Conservation (phyloP, 139 green algal species). For the Chlorella sp. region DNA sequence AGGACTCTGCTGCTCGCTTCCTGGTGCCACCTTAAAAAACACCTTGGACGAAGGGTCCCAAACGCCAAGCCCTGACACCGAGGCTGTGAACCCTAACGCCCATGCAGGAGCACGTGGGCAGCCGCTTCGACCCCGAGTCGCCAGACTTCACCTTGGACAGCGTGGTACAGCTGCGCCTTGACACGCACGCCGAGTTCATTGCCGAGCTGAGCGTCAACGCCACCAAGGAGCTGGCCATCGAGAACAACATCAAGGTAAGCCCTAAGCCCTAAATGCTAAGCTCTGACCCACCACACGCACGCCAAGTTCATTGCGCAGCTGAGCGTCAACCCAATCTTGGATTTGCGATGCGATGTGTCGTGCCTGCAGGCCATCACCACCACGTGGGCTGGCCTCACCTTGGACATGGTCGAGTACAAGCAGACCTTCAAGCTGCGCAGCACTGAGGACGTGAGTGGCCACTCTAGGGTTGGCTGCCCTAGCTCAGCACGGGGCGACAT, state of each 20-base stretch:
- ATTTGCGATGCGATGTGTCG: too few species aligned
- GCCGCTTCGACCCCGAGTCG: slow-evolving; percentile 60
- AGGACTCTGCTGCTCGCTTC: too few species aligned
- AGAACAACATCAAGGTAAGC: slow-evolving; percentile 45
- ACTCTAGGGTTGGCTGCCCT: too few species aligned
- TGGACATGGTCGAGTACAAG: slow-evolving; percentile 76
- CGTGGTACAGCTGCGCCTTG: slow-evolving; percentile 64
- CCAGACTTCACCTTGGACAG: slow-evolving; percentile 70
- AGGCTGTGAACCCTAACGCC: too few species aligned
- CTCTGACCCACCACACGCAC: too few species aligned
- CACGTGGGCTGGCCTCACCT: slow-evolving; percentile 34
- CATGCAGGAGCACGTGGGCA: slow-evolving; percentile 25
- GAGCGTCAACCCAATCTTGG: too few species aligned
- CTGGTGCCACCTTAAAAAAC: too few species aligned
- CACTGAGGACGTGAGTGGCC: slow-evolving; percentile 77
- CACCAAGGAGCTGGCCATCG: slow-evolving; percentile 70
- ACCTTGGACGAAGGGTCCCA: too few species aligned
- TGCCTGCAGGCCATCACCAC: slow-evolving; percentile 24
- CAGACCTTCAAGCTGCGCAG: slow-evolving; percentile 69
- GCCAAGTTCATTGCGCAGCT: too few species aligned
- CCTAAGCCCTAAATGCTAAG: too few species aligned
- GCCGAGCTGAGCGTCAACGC: slow-evolving; percentile 67
- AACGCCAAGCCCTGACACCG: too few species aligned
- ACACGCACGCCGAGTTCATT: slow-evolving; percentile 76
- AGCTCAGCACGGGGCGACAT: too few species aligned